Evolutionary conservation across 225 moss, liverwort and hornwort species (phyloP).

Genomic region (Lunularia cruciata): DNA sequence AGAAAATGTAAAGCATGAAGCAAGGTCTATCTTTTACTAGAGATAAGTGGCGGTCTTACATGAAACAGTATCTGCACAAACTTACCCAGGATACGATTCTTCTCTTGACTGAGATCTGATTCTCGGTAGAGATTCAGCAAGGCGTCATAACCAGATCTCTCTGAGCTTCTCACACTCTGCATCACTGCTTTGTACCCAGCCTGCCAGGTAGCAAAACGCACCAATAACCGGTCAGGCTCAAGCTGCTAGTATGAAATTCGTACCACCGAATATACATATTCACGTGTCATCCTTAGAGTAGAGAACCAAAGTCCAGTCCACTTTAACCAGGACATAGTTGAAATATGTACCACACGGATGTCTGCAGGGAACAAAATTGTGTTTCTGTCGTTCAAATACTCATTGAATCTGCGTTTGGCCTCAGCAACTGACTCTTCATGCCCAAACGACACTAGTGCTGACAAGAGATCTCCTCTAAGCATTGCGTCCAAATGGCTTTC

Average conservation of each 20-base stretch:
- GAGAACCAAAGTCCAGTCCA: neutral
- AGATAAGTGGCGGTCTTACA: too few species aligned
- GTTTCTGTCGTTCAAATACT: constrained; percentile 49
- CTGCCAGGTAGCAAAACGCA: constrained; percentile 32
- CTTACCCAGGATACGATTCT: constrained; percentile 73
- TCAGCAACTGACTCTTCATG: constrained; percentile 63
- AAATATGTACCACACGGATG: constrained; percentile 46
- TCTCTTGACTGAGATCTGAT: constrained; percentile 72
- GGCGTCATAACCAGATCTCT: constrained; percentile 58
- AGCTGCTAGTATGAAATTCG: neutral
- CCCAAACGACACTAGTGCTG: constrained; percentile 66
- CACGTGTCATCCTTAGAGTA: neutral
- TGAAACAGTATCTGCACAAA: neutral
- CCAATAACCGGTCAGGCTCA: neutral
- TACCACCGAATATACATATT: neutral
- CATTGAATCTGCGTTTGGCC: constrained; percentile 63
- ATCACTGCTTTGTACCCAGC: constrained; percentile 74
- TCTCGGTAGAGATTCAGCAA: constrained; percentile 64
- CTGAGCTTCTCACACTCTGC: constrained; percentile 54
- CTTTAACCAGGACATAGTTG: neutral
- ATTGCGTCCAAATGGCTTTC: constrained; percentile 65
- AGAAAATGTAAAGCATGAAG: constrained; percentile 4
- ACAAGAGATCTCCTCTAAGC: constrained; percentile 69
- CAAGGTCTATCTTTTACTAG: too few species aligned
- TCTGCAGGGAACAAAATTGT: constrained; percentile 64